A percentile compares a stretch with the other conserved stretches of the same genome.
These are phyloP conservation scores for Hyphopichia wangnamkhiaoensis DNA, from an alignment of 1,139 yeast species.

Conservation along the genomic window DNA sequence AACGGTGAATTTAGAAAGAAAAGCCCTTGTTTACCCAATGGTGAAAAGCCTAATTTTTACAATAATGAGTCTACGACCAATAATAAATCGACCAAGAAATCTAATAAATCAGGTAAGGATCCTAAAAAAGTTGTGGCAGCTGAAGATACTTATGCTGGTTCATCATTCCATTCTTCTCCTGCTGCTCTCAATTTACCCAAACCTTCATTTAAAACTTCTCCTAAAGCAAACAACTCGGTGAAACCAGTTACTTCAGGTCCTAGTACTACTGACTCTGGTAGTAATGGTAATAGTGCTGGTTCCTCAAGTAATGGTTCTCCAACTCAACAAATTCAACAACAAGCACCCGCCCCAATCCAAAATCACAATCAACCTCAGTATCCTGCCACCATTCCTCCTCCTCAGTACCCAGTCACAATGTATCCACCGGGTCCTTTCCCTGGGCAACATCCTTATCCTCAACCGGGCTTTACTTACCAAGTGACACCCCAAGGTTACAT, in stretches of 20 bases:
- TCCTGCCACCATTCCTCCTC: slow-evolving; percentile 17
- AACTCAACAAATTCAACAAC: slow-evolving; percentile 9
- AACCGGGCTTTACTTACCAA: slow-evolving; percentile 33
- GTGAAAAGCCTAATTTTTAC: slow-evolving; percentile 21
- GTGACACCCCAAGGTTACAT: slow-evolving; percentile 35
- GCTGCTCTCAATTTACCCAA: slow-evolving; percentile 58
- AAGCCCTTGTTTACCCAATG: slow-evolving; percentile 17
- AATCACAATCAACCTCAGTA: background rate
- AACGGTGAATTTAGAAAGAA: slow-evolving; percentile 10
- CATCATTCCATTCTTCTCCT: slow-evolving; percentile 60
- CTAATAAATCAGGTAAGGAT: slow-evolving; percentile 4
- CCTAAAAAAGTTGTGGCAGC: slow-evolving; percentile 10
- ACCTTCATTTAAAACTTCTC: slow-evolving; percentile 48
- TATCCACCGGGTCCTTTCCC: slow-evolving; percentile 27
- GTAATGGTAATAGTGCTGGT: slow-evolving; percentile 1
- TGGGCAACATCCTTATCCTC: slow-evolving; percentile 8
- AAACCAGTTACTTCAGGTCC: slow-evolving; percentile 7
- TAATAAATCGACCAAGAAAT: background rate
- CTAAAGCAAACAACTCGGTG: slow-evolving; percentile 17
- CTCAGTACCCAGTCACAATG: slow-evolving; percentile 31
- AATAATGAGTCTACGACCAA: slow-evolving; percentile 5
- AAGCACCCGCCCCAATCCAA: background rate
- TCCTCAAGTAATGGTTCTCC: slow-evolving; percentile 8
- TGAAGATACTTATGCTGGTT: slow-evolving; percentile 54
- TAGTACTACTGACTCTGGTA: background rate